Conservation (phyloP, 257 asterid species). For the Phtheirospermum japonicum region DNA sequence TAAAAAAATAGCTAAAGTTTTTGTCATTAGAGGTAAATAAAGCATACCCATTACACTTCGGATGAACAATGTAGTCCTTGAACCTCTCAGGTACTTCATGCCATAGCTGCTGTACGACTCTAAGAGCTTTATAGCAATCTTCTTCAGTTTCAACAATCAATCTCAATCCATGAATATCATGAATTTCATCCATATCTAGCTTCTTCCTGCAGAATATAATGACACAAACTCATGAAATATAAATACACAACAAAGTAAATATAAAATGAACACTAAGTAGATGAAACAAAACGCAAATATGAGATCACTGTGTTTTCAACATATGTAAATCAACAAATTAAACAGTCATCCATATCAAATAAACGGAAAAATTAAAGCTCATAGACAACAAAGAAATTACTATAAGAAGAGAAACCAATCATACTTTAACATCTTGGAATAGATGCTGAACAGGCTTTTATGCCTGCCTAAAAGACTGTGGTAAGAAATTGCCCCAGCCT, state of each 20-base stretch:
- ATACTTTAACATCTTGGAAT: no score
- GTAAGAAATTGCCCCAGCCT: conserved; percentile 43
- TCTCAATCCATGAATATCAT: conserved; percentile 83
- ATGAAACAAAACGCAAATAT: neutral
- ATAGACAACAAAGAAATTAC: neutral
- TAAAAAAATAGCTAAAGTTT: no score
- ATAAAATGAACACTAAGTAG: neutral
- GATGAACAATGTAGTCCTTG: conserved; percentile 74
- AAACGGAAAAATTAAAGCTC: neutral
- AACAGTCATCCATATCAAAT: neutral
- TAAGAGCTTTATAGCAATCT: conserved; percentile 79
- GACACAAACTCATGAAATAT: conserved; percentile 20
- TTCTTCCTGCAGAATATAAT: conserved; percentile 56
- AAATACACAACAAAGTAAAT: conserved; percentile 5
- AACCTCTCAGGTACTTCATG: conserved; percentile 69
- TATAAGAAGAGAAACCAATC: conserved; percentile 13
- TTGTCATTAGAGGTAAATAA: no score
- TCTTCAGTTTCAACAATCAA: conserved; percentile 79
- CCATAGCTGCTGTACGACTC: conserved; percentile 72
- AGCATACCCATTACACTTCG: conserved; percentile 85
- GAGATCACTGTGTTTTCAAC: neutral
- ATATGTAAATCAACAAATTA: neutral
- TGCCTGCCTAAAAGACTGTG: conserved; percentile 69
- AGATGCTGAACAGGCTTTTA: conserved; percentile 76
- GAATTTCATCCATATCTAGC: conserved; percentile 74